Base-by-base conservation (phyloP, 805 yeast species). In the Wickerhamomyces subpelliculosus region DNA sequence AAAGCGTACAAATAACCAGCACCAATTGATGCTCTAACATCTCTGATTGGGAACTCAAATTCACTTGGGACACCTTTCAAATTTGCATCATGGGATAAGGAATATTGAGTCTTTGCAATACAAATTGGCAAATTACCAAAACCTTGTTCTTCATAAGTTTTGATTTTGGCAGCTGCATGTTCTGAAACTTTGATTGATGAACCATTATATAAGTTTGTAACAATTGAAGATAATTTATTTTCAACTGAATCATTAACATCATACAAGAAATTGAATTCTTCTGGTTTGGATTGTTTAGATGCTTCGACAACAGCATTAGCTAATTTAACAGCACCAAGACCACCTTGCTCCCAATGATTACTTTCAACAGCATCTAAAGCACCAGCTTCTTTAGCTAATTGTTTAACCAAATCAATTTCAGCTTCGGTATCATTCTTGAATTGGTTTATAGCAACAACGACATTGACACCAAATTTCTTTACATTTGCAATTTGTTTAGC, bases 281-380 rank as follows among this genome's bases (percentile, higher is more conserved):
- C 51, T 27, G 56, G 57, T 43, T 64, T 65, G 41, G 65, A 58
- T 29, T 69, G 61, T 54, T 73, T 68, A 32, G 78, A 72, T 13
- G 85, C 80, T 41, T 69, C 67, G 43, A 81, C 77, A 45, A 84
- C 81, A 34, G 86, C 82, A 36, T 76, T 52, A 34, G 93, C 94
- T 49, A 84, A 68, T 39, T 75, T 79, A 41, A 81, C 70, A 2
- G 94, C 87, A 52, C 94, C 94, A 45, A 62, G 65, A 54, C 94
- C 94, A 68, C 94, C 94, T 64, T 80, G 75, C 55, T 80, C 88
- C 90, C 90, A 84, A 58, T 84, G 94, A 70, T 84, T 80, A 21
- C 89, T 79, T 35, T 79, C 82, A 48, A 84, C 80, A 18, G 93
- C 90, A 52, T 77, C 88, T 34, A 60, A 61, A 22, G 93, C 94